Evolutionary conservation across 129 eudicot species (phyloP).

Genomic region (Deinandra increscens): DNA sequence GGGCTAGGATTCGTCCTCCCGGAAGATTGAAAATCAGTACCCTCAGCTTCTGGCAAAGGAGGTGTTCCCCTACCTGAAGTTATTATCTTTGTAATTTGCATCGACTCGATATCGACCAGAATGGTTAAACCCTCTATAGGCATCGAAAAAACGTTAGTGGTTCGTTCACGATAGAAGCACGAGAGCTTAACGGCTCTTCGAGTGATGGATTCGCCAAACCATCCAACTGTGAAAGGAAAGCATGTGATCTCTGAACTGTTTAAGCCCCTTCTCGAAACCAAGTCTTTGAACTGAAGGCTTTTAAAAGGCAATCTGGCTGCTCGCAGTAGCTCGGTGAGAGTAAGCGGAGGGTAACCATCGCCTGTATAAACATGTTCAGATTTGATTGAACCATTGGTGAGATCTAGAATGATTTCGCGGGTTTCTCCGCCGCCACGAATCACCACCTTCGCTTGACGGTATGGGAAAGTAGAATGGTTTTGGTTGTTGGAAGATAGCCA

Average conservation of each 20-base stretch:
- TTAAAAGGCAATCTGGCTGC: slow-evolving; percentile 50
- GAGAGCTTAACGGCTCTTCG: slow-evolving; percentile 57
- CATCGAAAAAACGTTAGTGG: slow-evolving; percentile 70
- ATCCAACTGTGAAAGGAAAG: slow-evolving; percentile 70
- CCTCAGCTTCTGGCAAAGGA: slow-evolving; percentile 57
- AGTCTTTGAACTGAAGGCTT: slow-evolving; percentile 43
- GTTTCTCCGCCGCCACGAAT: slow-evolving; percentile 53
- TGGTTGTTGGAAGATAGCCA: slow-evolving; percentile 47
- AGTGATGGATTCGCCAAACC: slow-evolving; percentile 65
- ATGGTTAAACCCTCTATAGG: slow-evolving; percentile 70
- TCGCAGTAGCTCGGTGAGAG: slow-evolving; percentile 48
- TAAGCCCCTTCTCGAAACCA: slow-evolving; percentile 54
- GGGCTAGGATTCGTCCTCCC: slow-evolving; percentile 29
- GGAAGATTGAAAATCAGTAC: slow-evolving; percentile 48
- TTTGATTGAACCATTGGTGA: slow-evolving; percentile 35
- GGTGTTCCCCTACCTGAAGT: slow-evolving; percentile 26
- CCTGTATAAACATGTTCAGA: slow-evolving; percentile 61
- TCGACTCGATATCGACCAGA: slow-evolving; percentile 52
- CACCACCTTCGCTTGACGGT: slow-evolving; percentile 64
- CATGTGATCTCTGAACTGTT: slow-evolving; percentile 74
- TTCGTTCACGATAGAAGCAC: slow-evolving; percentile 67
- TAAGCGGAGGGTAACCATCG: slow-evolving; percentile 73
- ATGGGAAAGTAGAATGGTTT: slow-evolving; percentile 45
- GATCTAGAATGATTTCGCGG: slow-evolving; percentile 53
- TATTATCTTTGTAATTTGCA: slow-evolving; percentile 33